Evolutionary conservation across 2,329 filamentous ascomycete genomes (phyloP), one percentile per base, ranked within the genome.

Genomic region (Fusarium bactridioides): DNA sequence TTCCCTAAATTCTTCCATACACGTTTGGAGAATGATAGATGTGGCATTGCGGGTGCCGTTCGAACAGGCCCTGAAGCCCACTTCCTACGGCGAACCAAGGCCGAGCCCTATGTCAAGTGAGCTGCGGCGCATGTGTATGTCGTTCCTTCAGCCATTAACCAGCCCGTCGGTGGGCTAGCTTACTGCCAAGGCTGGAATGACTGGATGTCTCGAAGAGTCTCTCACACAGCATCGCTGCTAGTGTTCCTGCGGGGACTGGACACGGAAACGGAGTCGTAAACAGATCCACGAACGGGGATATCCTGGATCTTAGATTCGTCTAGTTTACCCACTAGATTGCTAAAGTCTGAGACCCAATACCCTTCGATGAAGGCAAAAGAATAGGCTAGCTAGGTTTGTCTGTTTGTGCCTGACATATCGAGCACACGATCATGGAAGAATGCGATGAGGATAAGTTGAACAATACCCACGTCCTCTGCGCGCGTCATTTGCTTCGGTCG

Each of bases 111-210:
- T 68, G 77, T 79, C 78, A 79, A 79, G 77, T 79, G 77, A 79
- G 78, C 70, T 77, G 70, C 75, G 74, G 74, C 74, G 73, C 64
- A 78, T 79, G 78, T 79, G 74, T 76, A 68, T 72, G 66, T 78
- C 60, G 76, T 69, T 74, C 69, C 48, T 75, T 59, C 69, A 66
- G 68, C 64, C 69, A 70, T 67, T 57, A 50, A 64, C 69, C 60
- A 70, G 51, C 67, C 69, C 67, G 71, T 69, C 55, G 56, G 64
- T 69, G 69, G 71, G 62, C 64, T 56, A 66, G 63, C 60, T 70
- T 60, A 59, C 31, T 43, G 48, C 63, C 43, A 64, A 65, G 48
- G 51, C 60, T 55, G 48, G 47, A 48, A 69, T 62, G 63, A 44
- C 60, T 59, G 48, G 63, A 51, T 50, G 29, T 57, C 43, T 51